Evolutionary conservation across 2,329 filamentous ascomycete species (phyloP), one percentile per base, ranked within the genome.

Genomic region (Periconia macrospinosa): DNA sequence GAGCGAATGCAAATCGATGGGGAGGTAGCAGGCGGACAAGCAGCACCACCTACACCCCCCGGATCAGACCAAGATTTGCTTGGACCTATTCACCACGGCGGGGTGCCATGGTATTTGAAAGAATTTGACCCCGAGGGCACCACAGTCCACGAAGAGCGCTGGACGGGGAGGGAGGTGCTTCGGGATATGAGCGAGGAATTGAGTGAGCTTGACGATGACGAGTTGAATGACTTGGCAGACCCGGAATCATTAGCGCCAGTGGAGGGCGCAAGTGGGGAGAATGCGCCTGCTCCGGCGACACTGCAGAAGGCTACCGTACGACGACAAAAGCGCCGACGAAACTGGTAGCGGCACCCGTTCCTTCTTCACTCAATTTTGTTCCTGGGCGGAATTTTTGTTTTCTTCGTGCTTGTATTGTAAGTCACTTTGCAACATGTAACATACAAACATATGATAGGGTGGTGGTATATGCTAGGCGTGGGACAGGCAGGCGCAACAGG

Each of bases 201-300:
- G 19, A 95, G 90, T 52, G 93, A 97, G 68, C 86, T 97, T 70
- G 92, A 96, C 64, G 92, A 97, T 60, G 92, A 95, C 48, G 91
- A 93, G 75, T 79, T 96, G 53, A 87, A 90, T 65, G 90, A 88
- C 17, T 63, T 75, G 23, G 72, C 71, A 35, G 70, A 68, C 45
- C 63, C 68, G 8, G 71, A 73, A 47, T 65, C 69, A 37, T 33
- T 68, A 11, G 56, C 62, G 15, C 65, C 66, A 20, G 50, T 53
- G n/a, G 69, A 68, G 48, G 61, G 59, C 6, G 49, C 35, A 10
- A 59, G 57, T 30, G 60, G 63, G 11, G 68, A 62, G 19, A 44
- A 35, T 41, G 53, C 61, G 17, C 61, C 57, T 30, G 65, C 64
- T 30, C 54, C 61, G 45, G 65, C 63, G 11, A 58, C 63, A 13